phyloP scores from a whole-genome alignment of 2,329 filamentous ascomycete genomes.

The Ophiostoma montium region DNA sequence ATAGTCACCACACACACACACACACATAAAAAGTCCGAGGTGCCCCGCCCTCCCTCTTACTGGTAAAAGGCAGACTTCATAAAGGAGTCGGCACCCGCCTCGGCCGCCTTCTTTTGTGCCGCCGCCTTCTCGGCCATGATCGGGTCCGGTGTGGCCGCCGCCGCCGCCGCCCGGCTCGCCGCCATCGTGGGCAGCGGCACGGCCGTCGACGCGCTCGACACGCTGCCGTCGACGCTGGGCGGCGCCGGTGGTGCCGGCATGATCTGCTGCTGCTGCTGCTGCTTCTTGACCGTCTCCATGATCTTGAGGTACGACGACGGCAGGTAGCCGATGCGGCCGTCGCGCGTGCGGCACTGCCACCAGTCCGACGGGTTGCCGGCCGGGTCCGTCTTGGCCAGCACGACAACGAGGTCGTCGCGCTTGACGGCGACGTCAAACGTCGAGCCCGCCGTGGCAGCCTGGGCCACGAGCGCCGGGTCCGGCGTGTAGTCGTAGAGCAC shows the following conservation, averaged over 20 bases:
- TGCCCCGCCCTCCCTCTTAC: conserved; percentile 19
- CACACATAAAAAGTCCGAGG: not conserved
- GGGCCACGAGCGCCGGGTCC: conserved; percentile 19
- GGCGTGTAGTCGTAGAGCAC: conserved; percentile 90
- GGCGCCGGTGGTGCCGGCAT: conserved; percentile 14
- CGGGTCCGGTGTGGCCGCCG: conserved; percentile 1
- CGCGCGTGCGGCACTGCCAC: conserved; percentile 88
- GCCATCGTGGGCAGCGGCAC: conserved; percentile 14
- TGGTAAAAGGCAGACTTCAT: conserved; percentile 46
- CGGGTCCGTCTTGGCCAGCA: conserved; percentile 83
- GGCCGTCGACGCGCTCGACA: conserved; percentile 10
- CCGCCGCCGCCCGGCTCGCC: not conserved
- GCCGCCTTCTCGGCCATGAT: conserved; percentile 13
- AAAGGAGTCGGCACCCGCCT: conserved; percentile 39
- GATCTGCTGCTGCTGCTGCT: conserved; percentile 2
- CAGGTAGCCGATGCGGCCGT: conserved; percentile 82
- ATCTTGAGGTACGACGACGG: conserved; percentile 69
- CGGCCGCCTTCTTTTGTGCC: conserved; percentile 8
- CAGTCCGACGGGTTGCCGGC: conserved; percentile 86
- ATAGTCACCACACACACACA: not conserved
- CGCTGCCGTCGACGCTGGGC: conserved; percentile 30
- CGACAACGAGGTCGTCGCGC: conserved; percentile 91
- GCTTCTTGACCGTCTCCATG: not conserved
- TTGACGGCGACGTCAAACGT: conserved; percentile 82
- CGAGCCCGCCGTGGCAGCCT: conserved; percentile 28